phyloP scores from a whole-genome alignment of 768 basidiomycete species.

The Suillus hirtellus region DNA sequence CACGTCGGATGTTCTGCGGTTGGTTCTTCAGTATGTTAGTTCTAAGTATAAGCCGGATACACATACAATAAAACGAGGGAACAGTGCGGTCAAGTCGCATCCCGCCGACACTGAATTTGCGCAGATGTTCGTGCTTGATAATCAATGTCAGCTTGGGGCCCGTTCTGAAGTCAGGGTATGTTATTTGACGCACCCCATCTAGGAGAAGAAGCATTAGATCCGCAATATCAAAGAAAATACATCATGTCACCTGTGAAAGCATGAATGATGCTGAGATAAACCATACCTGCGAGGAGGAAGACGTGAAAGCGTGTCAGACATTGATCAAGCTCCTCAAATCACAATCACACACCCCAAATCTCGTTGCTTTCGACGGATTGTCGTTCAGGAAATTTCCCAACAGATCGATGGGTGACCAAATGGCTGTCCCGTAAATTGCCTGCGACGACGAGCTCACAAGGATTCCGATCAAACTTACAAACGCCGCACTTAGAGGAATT shows the following conservation, averaged over 20 bases:
- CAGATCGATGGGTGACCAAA: slow-evolving; percentile 80
- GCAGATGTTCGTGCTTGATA: slow-evolving; percentile 68
- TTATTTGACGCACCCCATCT: slow-evolving; percentile 30
- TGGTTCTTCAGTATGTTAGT: background rate
- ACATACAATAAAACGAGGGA: slow-evolving; percentile 72
- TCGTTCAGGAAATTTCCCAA: slow-evolving; percentile 68
- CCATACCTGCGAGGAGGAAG: slow-evolving; percentile 50
- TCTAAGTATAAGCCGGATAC: background rate
- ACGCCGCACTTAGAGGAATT: slow-evolving; percentile 69
- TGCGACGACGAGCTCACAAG: slow-evolving; percentile 78
- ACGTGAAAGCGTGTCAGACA: background rate
- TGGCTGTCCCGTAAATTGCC: slow-evolving; percentile 72
- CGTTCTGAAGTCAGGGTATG: slow-evolving; percentile 21
- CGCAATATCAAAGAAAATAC: background rate
- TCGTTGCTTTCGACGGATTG: slow-evolving; percentile 58
- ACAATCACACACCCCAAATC: slow-evolving; percentile 53
- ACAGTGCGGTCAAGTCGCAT: slow-evolving; percentile 77
- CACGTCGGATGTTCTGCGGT: slow-evolving; percentile 74
- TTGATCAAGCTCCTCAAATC: background rate
- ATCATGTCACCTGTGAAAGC: slow-evolving; percentile 58
- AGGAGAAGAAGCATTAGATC: slow-evolving; percentile 4
- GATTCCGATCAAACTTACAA: slow-evolving; percentile 80
- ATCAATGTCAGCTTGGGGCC: slow-evolving; percentile 9
- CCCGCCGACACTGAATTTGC: slow-evolving; percentile 85
- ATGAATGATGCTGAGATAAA: slow-evolving; percentile 82